Base-by-base conservation (phyloP, 805 yeast species). In the Geotrichum ghanense region DNA sequence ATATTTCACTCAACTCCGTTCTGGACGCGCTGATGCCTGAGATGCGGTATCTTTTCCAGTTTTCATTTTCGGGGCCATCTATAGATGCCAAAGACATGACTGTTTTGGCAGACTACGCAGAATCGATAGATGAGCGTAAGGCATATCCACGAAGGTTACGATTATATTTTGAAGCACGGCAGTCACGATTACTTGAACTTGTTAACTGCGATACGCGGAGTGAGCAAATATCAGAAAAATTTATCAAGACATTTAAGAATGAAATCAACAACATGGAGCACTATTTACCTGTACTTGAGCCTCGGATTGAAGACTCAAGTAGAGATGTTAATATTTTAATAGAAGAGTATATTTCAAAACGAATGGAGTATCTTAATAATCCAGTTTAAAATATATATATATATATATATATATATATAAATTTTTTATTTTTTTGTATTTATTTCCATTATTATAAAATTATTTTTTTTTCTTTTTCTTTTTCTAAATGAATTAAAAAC, bases 21-120 rank as follows among this genome's bases (percentile, higher is more conserved):
- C 17, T 31, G 12, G 37, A 31, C 12, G 17, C 37, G 4, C 52
- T 66, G 25, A 64, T 64, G 46, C 63, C 69, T 7, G 70, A 66
- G 48, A 57, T 60, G 3, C 50, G 67, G 37, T 66, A 64, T 48
- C 57, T 62, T 39, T 66, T 62, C 53, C 53, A 62, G 25, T 55
- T 56, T 50, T 63, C 66, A 1, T 66, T 64, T 49, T 56, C 57
- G 45, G 69, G 67, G 3, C 37, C 37, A 5, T 31, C 12, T 31
- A 16, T 31, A 6, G 37, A 31, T 7, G 12, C 4, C 17, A 19
- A n/a, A 10, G 37, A 31, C 37, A 31, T 31, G 5, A 10, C 37
- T 19, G 6, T 31, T 16, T 4, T 31, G 12, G 12, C 37, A n/a
- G 12, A 16, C 7, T 6, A 31, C 4, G 4, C 37, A 10, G 37